phyloP scores from a whole-genome alignment of 75 land plant species.

The Picea glauca region DNA sequence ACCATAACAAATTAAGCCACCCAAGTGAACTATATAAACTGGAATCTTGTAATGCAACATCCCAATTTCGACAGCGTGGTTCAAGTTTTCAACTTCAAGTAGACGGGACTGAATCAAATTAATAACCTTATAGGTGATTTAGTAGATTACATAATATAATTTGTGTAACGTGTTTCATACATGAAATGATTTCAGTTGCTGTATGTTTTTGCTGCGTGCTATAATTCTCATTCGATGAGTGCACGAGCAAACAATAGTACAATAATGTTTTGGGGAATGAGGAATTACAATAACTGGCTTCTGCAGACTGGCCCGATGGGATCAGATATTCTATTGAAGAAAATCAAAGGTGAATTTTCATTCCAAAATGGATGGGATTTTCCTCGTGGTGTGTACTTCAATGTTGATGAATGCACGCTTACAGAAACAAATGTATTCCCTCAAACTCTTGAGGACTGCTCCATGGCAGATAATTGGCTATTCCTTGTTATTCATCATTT shows the following conservation, averaged over 20 bases:
- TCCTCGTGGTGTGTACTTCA: slow-evolving; percentile 56
- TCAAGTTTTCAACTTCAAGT: slow-evolving; percentile 69
- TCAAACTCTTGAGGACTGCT: no score
- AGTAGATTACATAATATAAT: not conserved
- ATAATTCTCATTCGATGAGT: not conserved
- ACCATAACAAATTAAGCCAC: slow-evolving; percentile 59
- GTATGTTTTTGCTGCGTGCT: not conserved
- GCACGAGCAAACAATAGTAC: slow-evolving; percentile 44
- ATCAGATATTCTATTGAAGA: slow-evolving; percentile 53
- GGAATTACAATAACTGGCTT: slow-evolving; percentile 49
- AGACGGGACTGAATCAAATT: slow-evolving; percentile 34
- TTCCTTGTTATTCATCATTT: no score
- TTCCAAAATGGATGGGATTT: slow-evolving; percentile 66
- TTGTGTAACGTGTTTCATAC: not conserved
- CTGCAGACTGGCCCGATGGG: slow-evolving; percentile 46
- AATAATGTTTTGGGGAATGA: slow-evolving; percentile 62
- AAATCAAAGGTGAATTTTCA: slow-evolving; percentile 40
- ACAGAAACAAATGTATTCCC: slow-evolving; percentile 37
- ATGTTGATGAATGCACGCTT: slow-evolving; percentile 64
- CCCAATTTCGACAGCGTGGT: slow-evolving; percentile 46
- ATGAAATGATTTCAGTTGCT: not conserved
- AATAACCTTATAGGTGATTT: not conserved
- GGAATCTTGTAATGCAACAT: slow-evolving; percentile 72
- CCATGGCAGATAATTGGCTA: not conserved
- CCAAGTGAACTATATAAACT: slow-evolving; percentile 46